A percentile compares a stretch with the other conserved stretches of the same genome.
phyloP scores from a whole-genome alignment of 2,329 filamentous ascomycete species.

The Biscogniauxia sp. region DNA sequence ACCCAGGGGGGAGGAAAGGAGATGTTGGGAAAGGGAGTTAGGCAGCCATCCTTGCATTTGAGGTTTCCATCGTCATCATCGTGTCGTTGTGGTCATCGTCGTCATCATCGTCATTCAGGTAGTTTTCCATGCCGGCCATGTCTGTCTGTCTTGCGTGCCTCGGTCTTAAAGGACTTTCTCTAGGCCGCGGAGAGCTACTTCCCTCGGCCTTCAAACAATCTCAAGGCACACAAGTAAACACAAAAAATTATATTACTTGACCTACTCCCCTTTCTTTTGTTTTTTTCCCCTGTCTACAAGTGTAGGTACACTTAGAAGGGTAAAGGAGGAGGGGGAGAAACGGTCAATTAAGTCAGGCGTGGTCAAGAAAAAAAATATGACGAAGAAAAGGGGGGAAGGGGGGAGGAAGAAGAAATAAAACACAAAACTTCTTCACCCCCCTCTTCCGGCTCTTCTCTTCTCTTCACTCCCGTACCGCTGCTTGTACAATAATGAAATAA shows the following conservation, averaged over 20 bases:
- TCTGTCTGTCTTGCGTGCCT: background rate
- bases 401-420: constrained; percentile 3
- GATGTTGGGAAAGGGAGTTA: constrained; percentile 12
- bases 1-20: constrained; percentile 6
- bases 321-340: too few relatives aligned
- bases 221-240: too few relatives aligned
- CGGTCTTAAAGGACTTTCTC: background rate
- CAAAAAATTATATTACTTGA: too few relatives aligned
- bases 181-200: background rate
- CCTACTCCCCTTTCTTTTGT: background rate
- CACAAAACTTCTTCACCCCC: too few relatives aligned
- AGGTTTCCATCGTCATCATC: constrained; percentile 5
- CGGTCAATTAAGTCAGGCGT: constrained; percentile 10
- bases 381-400: background rate
- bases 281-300: constrained; percentile 3
- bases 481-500: constrained; percentile 16
- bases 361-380: constrained; percentile 1
- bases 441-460: too few relatives aligned
- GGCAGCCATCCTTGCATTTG: constrained; percentile 7
- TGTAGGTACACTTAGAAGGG: background rate
- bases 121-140: background rate
- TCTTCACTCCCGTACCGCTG: constrained; percentile 14
- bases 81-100: background rate
- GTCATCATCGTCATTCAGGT: constrained; percentile 6
- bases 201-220: too few relatives aligned